Evolutionary conservation across 176 grass and related monocot genomes (phyloP).

Genomic region (Pontederia crassipes): DNA sequence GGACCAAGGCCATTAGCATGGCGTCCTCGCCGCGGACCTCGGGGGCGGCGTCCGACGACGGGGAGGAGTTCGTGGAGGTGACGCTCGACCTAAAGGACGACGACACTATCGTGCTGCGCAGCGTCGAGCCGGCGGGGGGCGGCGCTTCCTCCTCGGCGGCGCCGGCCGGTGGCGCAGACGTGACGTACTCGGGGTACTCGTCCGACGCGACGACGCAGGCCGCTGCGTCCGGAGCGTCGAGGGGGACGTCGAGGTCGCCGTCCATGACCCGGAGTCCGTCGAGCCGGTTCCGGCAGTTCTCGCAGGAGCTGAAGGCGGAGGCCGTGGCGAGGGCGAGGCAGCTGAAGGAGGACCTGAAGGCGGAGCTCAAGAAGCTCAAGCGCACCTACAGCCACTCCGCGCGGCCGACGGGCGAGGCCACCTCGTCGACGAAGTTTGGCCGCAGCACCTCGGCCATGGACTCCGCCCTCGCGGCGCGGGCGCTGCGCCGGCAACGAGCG

Average conservation of each 20-base stretch:
- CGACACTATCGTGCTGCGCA: slow-evolving; percentile 86
- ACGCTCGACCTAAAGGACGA: slow-evolving; percentile 94
- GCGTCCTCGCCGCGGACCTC: slow-evolving; percentile 60
- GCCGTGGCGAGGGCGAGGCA: slow-evolving; percentile 64
- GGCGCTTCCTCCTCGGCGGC: neutral
- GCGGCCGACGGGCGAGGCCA: slow-evolving; percentile 32
- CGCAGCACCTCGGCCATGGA: slow-evolving; percentile 40
- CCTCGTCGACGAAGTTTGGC: neutral
- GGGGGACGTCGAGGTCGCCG: slow-evolving; percentile 46
- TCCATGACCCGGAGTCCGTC: slow-evolving; percentile 79
- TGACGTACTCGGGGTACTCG: neutral
- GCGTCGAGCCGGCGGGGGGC: slow-evolving; percentile 67
- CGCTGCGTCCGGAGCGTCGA: neutral
- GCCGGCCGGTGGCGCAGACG: slow-evolving; percentile 32
- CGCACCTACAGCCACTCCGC: slow-evolving; percentile 35
- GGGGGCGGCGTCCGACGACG: slow-evolving; percentile 38
- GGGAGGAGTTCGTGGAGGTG: slow-evolving; percentile 97
- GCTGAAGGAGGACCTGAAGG: slow-evolving; percentile 71
- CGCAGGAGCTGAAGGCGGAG: slow-evolving; percentile 84
- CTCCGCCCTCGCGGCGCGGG: slow-evolving; percentile 65
- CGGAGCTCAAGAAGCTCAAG: slow-evolving; percentile 52
- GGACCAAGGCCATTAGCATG: slow-evolving; percentile 6
- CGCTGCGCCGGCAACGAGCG: slow-evolving; percentile 50
- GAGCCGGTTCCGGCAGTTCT: slow-evolving; percentile 72
- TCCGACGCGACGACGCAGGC: slow-evolving; percentile 11